Evolutionary conservation across 495 filamentous ascomycete genomes (phyloP), one percentile per base, ranked within the genome.

Genomic region (Talaromyces liani): DNA sequence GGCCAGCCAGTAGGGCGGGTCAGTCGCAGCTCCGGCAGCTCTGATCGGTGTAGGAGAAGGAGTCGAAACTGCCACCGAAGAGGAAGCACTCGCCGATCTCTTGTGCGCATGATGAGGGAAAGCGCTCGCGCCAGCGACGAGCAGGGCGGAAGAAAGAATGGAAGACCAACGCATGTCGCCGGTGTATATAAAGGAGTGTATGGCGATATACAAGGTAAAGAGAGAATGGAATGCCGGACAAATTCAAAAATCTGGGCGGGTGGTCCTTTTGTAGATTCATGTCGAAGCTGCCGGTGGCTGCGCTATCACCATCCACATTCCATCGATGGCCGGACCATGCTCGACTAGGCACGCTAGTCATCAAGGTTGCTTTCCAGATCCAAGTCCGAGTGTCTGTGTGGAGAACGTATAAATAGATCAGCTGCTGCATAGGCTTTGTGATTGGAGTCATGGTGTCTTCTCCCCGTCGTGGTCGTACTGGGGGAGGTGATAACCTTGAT

Each of bases 1-100:
- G 31, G 83, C 80, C 57, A 92, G 70, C 91, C 91, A 95, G 77
- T 87, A 91, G 7, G 70, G 56, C 14, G 72, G 58, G 41, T 70
- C 69, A 27, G 62, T 53, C 7, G 66, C 68, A 34, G 75, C 69
- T 6, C 59, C 64, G 33, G 69, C 63, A 3, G 70, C 62, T 3
- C 65, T 56, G 1, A 27, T 29, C 4, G 16, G 55, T 9, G n/a
- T 25, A 51, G 25, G 10, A 54, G 45, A 45, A 25, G 58, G 33
- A 29, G 58, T 27, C 12, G 58, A n/a, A 33, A 33, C 24, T 20
- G 56, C 29, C 12, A 36, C 31, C 7, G 56, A 33, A 16, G 56
- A 58, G 16, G 56, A 27, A 6, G 53, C 53, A 25, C 27, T 56
- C 20, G 53, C 12, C 3, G 53, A 58, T 33, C 20, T 62, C 47